Evolutionary conservation across 495 filamentous ascomycete genomes (phyloP).

Genomic region (Penicillium riverlandense): DNA sequence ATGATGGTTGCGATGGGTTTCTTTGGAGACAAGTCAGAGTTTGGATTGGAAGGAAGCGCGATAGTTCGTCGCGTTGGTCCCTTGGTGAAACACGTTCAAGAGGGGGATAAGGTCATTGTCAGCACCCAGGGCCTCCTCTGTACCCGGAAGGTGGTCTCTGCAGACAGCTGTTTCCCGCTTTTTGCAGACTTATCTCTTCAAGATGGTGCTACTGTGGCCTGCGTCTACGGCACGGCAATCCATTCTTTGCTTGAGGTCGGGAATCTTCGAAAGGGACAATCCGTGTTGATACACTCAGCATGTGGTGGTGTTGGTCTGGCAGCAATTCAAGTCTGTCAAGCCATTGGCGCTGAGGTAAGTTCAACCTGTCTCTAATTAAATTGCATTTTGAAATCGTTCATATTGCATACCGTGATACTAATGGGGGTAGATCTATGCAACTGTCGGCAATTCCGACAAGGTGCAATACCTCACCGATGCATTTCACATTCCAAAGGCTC

Average conservation of each 20-base stretch:
- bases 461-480: conserved; percentile 21
- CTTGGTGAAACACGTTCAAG: no score
- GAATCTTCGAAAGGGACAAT: background rate
- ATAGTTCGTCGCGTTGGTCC: no score
- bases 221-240: background rate
- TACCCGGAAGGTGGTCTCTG: no score
- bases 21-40: no score
- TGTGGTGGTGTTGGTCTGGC: conserved; percentile 15
- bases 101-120: no score
- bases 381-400: no score
- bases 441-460: conserved; percentile 39
- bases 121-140: no score
- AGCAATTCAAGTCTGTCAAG: conserved; percentile 12
- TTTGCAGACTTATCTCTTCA: background rate
- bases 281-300: conserved; percentile 20
- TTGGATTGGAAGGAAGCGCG: no score
- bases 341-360: conserved; percentile 16
- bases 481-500: conserved; percentile 14
- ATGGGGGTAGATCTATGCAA: conserved; percentile 20
- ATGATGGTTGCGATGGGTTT: no score
- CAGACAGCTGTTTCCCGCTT: background rate
- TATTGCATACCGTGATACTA: background rate
- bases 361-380: background rate
- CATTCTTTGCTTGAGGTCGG: background rate
- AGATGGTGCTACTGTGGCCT: background rate